phyloP scores from a whole-genome alignment of 495 filamentous ascomycete genomes.

The Neurospora sp. region DNA sequence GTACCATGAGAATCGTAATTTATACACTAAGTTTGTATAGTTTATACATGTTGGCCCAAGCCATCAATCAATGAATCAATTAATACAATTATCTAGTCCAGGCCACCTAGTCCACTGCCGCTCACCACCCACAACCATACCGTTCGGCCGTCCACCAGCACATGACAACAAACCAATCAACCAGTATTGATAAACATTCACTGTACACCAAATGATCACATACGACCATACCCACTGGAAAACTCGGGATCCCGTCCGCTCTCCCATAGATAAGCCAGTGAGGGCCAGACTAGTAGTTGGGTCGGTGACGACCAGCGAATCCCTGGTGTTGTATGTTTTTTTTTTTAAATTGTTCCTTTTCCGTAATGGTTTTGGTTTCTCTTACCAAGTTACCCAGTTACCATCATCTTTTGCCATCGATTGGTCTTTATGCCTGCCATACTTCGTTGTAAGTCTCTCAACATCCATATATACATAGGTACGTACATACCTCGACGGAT shows the following conservation, averaged over 20 bases:
- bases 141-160: neutral
- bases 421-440: too few relatives aligned
- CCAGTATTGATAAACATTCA: neutral
- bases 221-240: conserved; percentile 37
- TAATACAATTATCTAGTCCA: neutral
- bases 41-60: neutral
- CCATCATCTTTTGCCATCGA: neutral
- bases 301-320: conserved; percentile 35
- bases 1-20: neutral
- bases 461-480: too few relatives aligned
- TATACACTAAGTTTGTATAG: too few relatives aligned
- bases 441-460: too few relatives aligned
- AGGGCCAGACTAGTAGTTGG: conserved; percentile 33
- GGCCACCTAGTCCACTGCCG: neutral
- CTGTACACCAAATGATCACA: neutral
- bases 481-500: too few relatives aligned
- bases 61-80: neutral
- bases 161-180: neutral
- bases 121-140: neutral
- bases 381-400: neutral
- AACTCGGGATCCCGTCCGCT: conserved; percentile 42
- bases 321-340: conserved; percentile 18
- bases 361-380: neutral
- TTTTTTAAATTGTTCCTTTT: neutral
- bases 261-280: conserved; percentile 33